A percentile compares a stretch with the other conserved stretches of the same genome.
These are phyloP conservation scores for Larix sibirica DNA, from an alignment of 83 land plant species.

Conservation along the genomic window DNA sequence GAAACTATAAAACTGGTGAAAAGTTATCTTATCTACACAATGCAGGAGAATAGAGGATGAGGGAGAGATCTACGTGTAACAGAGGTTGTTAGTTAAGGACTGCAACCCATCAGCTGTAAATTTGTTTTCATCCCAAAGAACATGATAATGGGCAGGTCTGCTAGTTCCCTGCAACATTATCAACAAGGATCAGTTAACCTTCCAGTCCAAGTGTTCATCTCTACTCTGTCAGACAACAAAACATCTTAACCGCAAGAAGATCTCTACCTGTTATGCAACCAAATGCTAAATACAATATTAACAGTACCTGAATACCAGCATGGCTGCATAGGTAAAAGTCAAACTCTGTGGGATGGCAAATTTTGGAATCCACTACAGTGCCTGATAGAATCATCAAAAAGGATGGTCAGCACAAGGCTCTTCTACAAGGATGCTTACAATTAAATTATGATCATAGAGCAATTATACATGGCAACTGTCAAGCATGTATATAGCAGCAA, in stretches of 20 bases:
- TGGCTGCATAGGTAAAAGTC: constrained; percentile 90
- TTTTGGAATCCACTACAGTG: constrained; percentile 72
- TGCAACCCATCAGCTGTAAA: constrained; percentile 73
- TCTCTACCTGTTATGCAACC: too few species aligned
- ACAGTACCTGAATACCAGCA: constrained; percentile 77
- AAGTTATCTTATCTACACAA: too few species aligned
- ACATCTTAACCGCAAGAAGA: background rate
- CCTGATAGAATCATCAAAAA: constrained; percentile 40
- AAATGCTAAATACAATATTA: background rate
- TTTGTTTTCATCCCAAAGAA: constrained; percentile 85
- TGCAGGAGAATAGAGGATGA: too few species aligned
- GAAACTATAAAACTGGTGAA: too few species aligned
- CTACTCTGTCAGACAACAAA: background rate
- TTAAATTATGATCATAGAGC: too few species aligned
- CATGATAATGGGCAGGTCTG: constrained; percentile 85
- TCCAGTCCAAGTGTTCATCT: background rate
- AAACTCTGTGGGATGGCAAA: constrained; percentile 92
- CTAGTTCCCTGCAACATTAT: constrained; percentile 62
- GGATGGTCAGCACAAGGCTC: background rate
- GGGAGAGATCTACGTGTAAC: constrained; percentile 53
- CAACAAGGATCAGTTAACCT: background rate
- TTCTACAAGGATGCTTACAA: background rate
- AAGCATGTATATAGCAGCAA: too few species aligned
- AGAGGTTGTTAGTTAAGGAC: constrained; percentile 71
- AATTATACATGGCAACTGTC: too few species aligned